phyloP scores from a whole-genome alignment of 1,284 basidiomycete species.

The Ganoderma lingzhi region DNA sequence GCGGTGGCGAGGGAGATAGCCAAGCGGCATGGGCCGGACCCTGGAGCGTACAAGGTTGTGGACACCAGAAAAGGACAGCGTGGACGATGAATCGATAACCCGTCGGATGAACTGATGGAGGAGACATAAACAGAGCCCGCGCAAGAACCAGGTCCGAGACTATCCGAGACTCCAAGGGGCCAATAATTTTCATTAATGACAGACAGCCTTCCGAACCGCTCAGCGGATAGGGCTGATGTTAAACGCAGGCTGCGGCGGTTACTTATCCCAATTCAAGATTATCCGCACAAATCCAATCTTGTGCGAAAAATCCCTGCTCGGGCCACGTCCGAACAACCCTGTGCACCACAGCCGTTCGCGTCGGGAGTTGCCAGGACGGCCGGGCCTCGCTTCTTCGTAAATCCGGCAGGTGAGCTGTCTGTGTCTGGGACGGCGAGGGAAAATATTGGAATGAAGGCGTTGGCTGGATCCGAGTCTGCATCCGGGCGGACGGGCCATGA shows the following conservation, averaged over 20 bases:
- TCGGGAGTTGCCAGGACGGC: slow-evolving; percentile 22
- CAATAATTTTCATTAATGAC: neutral
- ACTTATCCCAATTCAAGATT: neutral
- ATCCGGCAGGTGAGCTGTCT: neutral
- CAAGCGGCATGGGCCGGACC: slow-evolving; percentile 1
- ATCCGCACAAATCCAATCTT: neutral
- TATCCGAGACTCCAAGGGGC: neutral
- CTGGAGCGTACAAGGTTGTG: slow-evolving; percentile 8
- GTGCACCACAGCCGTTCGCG: neutral
- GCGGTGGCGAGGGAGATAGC: neutral
- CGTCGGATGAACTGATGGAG: slow-evolving; percentile 5
- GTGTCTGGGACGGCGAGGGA: neutral
- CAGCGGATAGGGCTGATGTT: neutral
- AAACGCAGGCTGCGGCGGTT: slow-evolving; percentile 1
- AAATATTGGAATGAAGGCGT: slow-evolving; percentile 11
- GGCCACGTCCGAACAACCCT: slow-evolving; percentile 8
- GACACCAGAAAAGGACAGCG: neutral
- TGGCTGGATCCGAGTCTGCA: slow-evolving; percentile 11
- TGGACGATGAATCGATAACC: neutral
- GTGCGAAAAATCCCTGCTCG: neutral
- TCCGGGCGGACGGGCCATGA: slow-evolving; percentile 23
- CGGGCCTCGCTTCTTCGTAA: slow-evolving; percentile 3
- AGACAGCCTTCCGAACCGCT: neutral
- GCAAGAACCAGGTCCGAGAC: neutral
- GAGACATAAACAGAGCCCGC: slow-evolving; percentile 1